phyloP scores from a whole-genome alignment of 208 protist genomes.

The Porcisia hertigi region DNA sequence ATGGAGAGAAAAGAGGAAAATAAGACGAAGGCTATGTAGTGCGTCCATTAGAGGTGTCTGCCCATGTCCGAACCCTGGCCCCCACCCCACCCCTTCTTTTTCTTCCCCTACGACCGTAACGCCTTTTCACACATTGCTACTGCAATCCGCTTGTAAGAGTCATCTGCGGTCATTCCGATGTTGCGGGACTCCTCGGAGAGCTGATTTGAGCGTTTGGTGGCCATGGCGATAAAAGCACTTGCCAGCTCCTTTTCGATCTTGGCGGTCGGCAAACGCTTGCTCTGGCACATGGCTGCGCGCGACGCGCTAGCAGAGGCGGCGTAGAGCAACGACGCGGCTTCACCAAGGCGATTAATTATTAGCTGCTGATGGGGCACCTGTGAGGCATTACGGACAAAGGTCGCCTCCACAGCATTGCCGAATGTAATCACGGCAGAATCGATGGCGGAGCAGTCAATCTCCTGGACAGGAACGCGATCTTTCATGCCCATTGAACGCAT shows the following conservation, averaged over 20 bases:
- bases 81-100: too few species aligned
- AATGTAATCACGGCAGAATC: conserved; percentile 82
- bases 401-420: conserved; percentile 75
- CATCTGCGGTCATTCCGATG: conserved; percentile 80
- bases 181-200: conserved; percentile 73
- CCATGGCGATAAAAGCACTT: conserved; percentile 61
- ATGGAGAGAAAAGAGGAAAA: not conserved
- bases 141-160: conserved; percentile 83
- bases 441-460: conserved; percentile 67
- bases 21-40: not conserved
- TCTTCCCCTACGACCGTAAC: conserved; percentile 33
- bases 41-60: not conserved
- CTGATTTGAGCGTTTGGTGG: conserved; percentile 43
- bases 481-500: conserved; percentile 60
- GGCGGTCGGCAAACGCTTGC: conserved; percentile 68
- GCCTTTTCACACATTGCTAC: conserved; percentile 77
- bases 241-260: conserved; percentile 76
- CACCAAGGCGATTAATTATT: conserved; percentile 80
- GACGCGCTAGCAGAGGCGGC: conserved; percentile 80
- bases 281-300: conserved; percentile 67
- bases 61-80: not conserved
- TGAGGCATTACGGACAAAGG: conserved; percentile 77
- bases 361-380: conserved; percentile 76
- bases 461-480: conserved; percentile 71
- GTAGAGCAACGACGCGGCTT: conserved; percentile 79